Conservation (phyloP, 2,329 filamentous ascomycete species). For the Chaetomiaceae sp. region DNA sequence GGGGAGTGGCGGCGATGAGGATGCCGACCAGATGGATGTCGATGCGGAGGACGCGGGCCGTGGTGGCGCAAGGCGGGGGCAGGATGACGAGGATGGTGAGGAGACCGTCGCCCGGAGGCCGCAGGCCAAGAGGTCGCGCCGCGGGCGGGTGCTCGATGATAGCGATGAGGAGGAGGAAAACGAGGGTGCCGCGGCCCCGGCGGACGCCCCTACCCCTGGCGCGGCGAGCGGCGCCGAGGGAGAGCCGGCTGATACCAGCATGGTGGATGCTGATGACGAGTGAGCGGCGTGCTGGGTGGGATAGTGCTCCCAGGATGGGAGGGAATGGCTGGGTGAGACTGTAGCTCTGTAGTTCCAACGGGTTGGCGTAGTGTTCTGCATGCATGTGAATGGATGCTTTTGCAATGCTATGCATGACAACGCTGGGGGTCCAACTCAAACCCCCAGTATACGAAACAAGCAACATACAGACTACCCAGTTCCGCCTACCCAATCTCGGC, state of each 20-base stretch:
- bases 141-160: conserved; percentile 47
- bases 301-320: background rate
- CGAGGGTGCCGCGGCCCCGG: conserved; percentile 12
- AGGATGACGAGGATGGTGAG: conserved; percentile 41
- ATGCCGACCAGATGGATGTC: conserved; percentile 47
- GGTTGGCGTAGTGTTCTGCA: too few species aligned
- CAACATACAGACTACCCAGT: too few species aligned
- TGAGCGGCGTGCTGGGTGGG: conserved; percentile 5
- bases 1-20: conserved; percentile 26
- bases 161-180: conserved; percentile 48
- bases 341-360: conserved; percentile 10
- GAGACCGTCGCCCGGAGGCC: conserved; percentile 37
- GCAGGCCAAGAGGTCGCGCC: conserved; percentile 41
- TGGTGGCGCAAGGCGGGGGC: conserved; percentile 24
- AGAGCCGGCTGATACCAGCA: conserved; percentile 20
- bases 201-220: conserved; percentile 7
- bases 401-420: too few species aligned
- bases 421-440: too few species aligned
- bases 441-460: too few species aligned
- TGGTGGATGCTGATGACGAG: conserved; percentile 21
- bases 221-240: conserved; percentile 8
- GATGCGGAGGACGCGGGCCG: conserved; percentile 38
- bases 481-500: too few species aligned
- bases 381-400: too few species aligned
- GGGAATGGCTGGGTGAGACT: conserved; percentile 1